Base-by-base conservation (phyloP, 441 rosid genomes). In the Aquilaria agallochum region DNA sequence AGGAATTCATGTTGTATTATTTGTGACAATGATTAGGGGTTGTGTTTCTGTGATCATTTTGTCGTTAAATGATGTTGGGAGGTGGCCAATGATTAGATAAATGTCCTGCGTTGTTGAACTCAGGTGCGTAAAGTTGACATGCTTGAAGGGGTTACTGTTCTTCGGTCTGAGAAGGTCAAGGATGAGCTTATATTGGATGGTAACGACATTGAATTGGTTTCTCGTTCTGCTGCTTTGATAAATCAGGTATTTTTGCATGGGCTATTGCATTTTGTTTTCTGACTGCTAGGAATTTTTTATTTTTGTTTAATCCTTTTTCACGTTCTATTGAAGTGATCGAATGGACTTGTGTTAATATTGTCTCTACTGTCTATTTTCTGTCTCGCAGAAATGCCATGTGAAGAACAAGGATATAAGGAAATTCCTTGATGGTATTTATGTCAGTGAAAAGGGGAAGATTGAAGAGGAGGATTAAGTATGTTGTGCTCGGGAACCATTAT, bases 61-160 rank as follows among this genome's bases (percentile, higher is more conserved):
- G 53, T 50, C 53, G 11, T 5, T 36, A 36, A 36, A 36, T 36
- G 42, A 36, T 36, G 42, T 36, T 20, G 20, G 20, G 20, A 20
- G 51, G 11, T 11, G 10, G n/a, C 4, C 51, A 3, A 49, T 49
- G 5, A 11, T 14, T 9, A 53, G 3, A 6, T 13, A 27, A 32
- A 53, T 53, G 30, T 40, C 9, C 53, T 31, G 30, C 13, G 30
- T 48, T 58, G 45, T 11, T 7, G 13, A 59, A 20, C 12, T 53
- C 69, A 88, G 97, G 97, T 92, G 46, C 81, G 95, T 72, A 92
- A 87, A 64, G 97, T 89, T n/a, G 95, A 85, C 50, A 89, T 92
- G 96, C 79, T 92, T 50, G 84, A 89, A 0, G 97, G 95, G 11
- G 98, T 92, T 3, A 65, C 73, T 14, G 79, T 92, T 69, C 34